A percentile compares a stretch with the other conserved stretches of the same genome.
These are phyloP conservation scores for Scytalidium sp. DNA, from an alignment of 2,329 filamentous ascomycete species.

Conservation along the genomic window DNA sequence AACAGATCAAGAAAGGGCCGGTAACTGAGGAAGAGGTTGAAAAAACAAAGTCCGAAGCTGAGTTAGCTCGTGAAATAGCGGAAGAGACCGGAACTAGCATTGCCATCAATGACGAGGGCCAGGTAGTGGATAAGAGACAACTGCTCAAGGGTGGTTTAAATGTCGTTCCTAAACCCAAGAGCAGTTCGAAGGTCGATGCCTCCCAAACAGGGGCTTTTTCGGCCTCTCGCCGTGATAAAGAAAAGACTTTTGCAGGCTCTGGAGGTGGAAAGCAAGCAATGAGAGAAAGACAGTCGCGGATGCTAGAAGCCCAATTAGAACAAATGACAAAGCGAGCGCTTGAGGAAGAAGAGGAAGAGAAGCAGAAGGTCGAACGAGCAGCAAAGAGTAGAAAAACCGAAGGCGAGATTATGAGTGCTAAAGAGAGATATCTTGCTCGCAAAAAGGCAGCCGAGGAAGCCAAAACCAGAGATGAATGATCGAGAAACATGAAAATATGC, in stretches of 20 bases:
- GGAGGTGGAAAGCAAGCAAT: slow-evolving; percentile 60
- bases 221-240: slow-evolving; percentile 21
- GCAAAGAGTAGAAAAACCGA: slow-evolving; percentile 78
- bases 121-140: slow-evolving; percentile 82
- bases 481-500: neutral
- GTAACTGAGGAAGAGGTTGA: slow-evolving; percentile 35
- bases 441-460: slow-evolving; percentile 72
- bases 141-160: slow-evolving; percentile 75
- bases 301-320: slow-evolving; percentile 77
- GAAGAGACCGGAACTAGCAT: slow-evolving; percentile 56
- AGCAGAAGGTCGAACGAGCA: slow-evolving; percentile 58
- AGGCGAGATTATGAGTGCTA: slow-evolving; percentile 71
- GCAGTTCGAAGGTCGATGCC: slow-evolving; percentile 24
- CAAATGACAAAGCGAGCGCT: slow-evolving; percentile 68
- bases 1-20: slow-evolving; percentile 42
- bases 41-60: slow-evolving; percentile 53
- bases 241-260: slow-evolving; percentile 36
- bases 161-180: slow-evolving; percentile 60
- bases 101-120: slow-evolving; percentile 75
- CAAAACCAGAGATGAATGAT: slow-evolving; percentile 45
- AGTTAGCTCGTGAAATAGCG: slow-evolving; percentile 66
- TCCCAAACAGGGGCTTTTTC: slow-evolving; percentile 12
- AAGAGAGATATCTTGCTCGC: slow-evolving; percentile 74
- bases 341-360: slow-evolving; percentile 66
- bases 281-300: slow-evolving; percentile 72